Evolutionary conservation across 2,329 filamentous ascomycete genomes (phyloP).

Genomic region (Scorias spongiosa): DNA sequence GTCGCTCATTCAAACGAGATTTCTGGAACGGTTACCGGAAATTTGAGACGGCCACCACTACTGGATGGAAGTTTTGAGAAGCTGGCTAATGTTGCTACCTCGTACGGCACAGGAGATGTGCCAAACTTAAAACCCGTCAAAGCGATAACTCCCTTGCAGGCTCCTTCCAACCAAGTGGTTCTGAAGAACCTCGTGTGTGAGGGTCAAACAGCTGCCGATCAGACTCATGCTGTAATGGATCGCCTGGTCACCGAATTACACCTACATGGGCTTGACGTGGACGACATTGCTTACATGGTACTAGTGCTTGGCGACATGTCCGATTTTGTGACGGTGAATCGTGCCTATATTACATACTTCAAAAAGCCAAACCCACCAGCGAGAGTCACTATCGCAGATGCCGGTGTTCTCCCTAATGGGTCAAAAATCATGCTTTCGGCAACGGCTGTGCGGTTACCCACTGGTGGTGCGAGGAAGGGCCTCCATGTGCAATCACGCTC

Average conservation of each 20-base stretch:
- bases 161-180: background rate
- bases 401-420: constrained; percentile 45
- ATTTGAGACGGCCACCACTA: constrained; percentile 44
- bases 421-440: constrained; percentile 47
- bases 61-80: constrained; percentile 48
- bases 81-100: constrained; percentile 7
- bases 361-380: constrained; percentile 66
- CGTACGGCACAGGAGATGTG: no score
- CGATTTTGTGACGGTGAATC: constrained; percentile 63
- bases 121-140: background rate
- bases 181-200: constrained; percentile 18
- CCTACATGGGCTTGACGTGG: constrained; percentile 13
- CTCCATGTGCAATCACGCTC: constrained; percentile 86
- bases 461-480: constrained; percentile 23
- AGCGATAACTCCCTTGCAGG: background rate
- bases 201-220: constrained; percentile 24
- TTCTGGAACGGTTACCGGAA: constrained; percentile 1
- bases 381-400: constrained; percentile 68
- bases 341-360: constrained; percentile 62
- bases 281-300: constrained; percentile 29
- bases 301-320: constrained; percentile 66
- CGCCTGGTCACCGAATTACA: constrained; percentile 16
- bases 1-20: background rate
- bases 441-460: constrained; percentile 23
- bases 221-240: constrained; percentile 26